phyloP scores from a whole-genome alignment of 2,329 filamentous ascomycete genomes.

The Alternaria arbusti region DNA sequence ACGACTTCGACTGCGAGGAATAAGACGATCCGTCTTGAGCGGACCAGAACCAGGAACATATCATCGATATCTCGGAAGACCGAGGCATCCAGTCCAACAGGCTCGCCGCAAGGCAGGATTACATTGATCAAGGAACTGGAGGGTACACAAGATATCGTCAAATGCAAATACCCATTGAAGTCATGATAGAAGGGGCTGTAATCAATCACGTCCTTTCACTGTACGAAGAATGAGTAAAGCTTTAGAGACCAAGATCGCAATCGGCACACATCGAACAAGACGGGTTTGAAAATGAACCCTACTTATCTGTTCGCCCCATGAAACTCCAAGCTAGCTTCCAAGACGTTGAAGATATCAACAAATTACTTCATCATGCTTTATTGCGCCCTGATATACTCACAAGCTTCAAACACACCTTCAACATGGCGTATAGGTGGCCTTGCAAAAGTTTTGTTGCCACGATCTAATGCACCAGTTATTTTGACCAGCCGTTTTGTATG shows the following conservation, averaged over 20 bases:
- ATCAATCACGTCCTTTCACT: neutral
- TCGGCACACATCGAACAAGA: neutral
- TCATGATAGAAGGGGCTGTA: neutral
- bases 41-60: fast-evolving
- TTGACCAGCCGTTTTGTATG: neutral
- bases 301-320: neutral
- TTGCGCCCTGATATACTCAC: neutral
- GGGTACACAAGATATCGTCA: neutral
- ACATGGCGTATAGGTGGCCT: neutral
- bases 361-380: neutral
- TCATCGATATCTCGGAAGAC: neutral
- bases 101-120: neutral
- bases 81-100: neutral
- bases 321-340: neutral
- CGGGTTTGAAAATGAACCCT: fast-evolving
- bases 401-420: neutral
- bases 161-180: neutral
- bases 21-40: neutral
- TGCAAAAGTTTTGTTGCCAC: neutral
- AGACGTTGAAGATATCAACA: fast-evolving
- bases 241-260: neutral
- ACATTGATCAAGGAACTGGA: neutral
- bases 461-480: neutral
- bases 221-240: neutral
- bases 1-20: neutral